Conservation (phyloP, 2,329 filamentous ascomycete genomes). For the Emergomyces africanus region DNA sequence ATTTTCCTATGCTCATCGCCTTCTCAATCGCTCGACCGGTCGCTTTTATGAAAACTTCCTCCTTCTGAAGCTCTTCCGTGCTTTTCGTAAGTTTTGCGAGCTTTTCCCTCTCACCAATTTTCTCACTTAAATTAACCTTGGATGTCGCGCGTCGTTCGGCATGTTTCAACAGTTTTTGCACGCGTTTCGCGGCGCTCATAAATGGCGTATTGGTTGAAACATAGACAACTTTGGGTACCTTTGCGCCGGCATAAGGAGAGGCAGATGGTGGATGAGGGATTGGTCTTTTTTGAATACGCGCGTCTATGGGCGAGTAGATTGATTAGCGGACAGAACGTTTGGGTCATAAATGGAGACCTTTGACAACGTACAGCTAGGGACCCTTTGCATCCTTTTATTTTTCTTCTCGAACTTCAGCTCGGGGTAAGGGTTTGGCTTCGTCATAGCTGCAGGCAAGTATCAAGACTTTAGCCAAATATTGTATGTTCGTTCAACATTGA, state of each 20-base stretch:
- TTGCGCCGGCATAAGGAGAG: conserved; percentile 39
- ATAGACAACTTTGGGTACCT: conserved; percentile 43
- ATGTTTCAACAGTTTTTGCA: conserved; percentile 41
- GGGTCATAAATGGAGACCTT: neutral
- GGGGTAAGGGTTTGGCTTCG: conserved; percentile 5
- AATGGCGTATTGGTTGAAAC: conserved; percentile 43
- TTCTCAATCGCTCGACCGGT: conserved; percentile 47
- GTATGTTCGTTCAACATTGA: neutral
- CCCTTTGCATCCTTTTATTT: conserved; percentile 23
- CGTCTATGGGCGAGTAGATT: conserved; percentile 22
- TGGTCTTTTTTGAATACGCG: conserved; percentile 42
- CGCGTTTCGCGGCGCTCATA: conserved; percentile 47
- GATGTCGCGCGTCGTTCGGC: conserved; percentile 40
- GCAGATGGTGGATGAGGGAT: conserved; percentile 44
- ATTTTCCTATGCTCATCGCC: conserved; percentile 41
- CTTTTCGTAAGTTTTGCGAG: conserved; percentile 20
- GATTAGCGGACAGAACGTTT: neutral
- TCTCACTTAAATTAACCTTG: conserved; percentile 25
- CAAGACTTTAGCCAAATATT: neutral
- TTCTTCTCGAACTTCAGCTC: conserved; percentile 28
- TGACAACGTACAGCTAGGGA: conserved; percentile 23
- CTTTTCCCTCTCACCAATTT: conserved; percentile 19
- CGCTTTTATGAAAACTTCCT: conserved; percentile 46
- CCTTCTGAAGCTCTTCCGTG: conserved; percentile 25
- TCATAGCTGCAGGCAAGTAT: neutral